Base-by-base conservation (phyloP, 148 eudicot genomes). In the Agrostemma githago region DNA sequence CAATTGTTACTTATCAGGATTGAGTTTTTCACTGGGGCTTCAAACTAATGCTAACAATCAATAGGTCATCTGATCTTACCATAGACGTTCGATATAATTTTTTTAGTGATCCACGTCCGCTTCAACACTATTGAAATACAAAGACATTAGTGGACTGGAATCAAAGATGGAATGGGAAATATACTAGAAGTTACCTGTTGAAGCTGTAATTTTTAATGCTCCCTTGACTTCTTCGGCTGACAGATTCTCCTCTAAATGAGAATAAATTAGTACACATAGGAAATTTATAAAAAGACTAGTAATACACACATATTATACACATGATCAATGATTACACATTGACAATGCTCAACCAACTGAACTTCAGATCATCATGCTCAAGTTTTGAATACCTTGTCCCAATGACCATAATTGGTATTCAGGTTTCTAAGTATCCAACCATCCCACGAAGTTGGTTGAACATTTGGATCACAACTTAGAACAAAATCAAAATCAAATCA, bases 181-280 rank as follows among this genome's bases (percentile, higher is more conserved):
- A 64, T 88, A 92, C 97, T 96, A 90, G 80, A 85, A 92, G 62
- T 87, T 86, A 71, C 97, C 97, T 4, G 96, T 86, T 48, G 91
- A 81, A 73, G 97, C 91, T 66, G 86, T 87, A 61, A 78, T 74
- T 81, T 85, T 88, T 76, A 92, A 76, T 51, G 81, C 78, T 68
- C 74, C 76, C 84, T 85, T 85, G 51, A 82, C 87, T 74, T 86
- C 96, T 72, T 87, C 97, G 51, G 83, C 86, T 12, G 88, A 83
- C 71, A 82, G 78, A 59, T 71, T 86, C 90, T 74, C 74, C 82
- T 76, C 94, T 89, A 76, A 75, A 66, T 58, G 57, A 76, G 66
- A 56, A 21, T 42, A 53, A 61, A 58, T 9, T 51, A 62, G 48
- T 40, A 46, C 9, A 68, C 34, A 67, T 68, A 74, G 74, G 43